Conservation (phyloP, 345 rosid genomes). For the Salix caprea region DNA sequence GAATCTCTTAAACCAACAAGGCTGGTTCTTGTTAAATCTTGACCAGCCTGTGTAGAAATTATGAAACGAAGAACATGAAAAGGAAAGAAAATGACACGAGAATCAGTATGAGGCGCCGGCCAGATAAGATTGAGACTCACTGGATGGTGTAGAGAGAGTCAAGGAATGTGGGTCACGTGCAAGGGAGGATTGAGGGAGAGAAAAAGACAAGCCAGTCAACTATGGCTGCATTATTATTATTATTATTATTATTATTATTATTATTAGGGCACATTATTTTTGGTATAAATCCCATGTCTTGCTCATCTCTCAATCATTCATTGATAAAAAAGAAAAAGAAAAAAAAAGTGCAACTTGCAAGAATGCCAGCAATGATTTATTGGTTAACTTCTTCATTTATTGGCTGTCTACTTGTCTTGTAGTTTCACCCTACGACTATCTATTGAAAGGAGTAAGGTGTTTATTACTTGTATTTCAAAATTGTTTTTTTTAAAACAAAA, state of each 20-base stretch:
- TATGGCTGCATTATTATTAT: neutral
- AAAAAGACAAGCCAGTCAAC: neutral
- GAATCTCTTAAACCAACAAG: too few species aligned
- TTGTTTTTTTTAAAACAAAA: too few species aligned
- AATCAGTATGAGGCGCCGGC: neutral
- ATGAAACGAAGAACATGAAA: neutral
- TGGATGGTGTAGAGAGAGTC: slow-evolving; percentile 1
- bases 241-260: neutral
- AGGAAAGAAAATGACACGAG: too few species aligned
- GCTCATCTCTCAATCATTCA: neutral
- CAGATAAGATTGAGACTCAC: neutral
- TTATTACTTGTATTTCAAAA: too few species aligned
- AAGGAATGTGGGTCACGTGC: neutral
- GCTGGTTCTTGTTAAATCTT: too few species aligned
- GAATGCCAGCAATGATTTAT: neutral
- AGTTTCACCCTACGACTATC: too few species aligned
- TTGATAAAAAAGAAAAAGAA: neutral
- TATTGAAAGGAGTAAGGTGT: neutral
- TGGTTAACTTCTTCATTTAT: neutral
- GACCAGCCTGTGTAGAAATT: neutral
- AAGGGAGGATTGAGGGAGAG: neutral
- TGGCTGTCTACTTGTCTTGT: too few species aligned
- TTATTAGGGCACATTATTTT: neutral
- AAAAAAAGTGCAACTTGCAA: neutral
- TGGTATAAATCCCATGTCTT: neutral